These are phyloP conservation scores for Ophiostoma ips DNA, from an alignment of 2,329 filamentous ascomycete species.

Conservation along the genomic window DNA sequence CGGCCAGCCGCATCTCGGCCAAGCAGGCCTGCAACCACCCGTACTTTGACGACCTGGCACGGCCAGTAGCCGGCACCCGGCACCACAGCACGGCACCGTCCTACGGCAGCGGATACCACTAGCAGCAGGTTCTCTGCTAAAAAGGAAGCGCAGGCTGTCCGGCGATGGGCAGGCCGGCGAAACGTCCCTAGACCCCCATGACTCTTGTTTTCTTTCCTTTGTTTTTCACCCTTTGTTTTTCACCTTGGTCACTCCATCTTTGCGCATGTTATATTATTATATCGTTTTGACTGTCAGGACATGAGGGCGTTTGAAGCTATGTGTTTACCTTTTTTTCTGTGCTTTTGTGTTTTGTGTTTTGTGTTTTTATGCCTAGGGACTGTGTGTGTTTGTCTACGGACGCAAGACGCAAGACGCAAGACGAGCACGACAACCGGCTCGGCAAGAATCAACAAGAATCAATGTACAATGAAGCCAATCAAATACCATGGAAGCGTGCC, in stretches of 20 bases:
- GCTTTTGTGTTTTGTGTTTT: background rate
- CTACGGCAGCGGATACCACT: slow-evolving; percentile 20
- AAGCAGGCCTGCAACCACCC: slow-evolving; percentile 76
- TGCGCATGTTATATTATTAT: background rate
- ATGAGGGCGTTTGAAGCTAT: background rate
- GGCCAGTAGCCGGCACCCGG: background rate
- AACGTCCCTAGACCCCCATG: too few relatives aligned
- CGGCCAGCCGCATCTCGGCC: slow-evolving; percentile 68
- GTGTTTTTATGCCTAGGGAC: slow-evolving; percentile 2
- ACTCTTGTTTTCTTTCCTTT: background rate
- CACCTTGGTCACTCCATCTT: background rate
- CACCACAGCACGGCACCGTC: slow-evolving; percentile 5
- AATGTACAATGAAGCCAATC: background rate
- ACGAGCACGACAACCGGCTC: background rate
- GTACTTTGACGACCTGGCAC: slow-evolving; percentile 46
- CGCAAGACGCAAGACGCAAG: background rate
- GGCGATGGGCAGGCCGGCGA: background rate
- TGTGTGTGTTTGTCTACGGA: background rate
- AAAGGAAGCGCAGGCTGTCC: background rate
- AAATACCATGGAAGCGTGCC: background rate
- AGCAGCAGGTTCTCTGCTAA: slow-evolving; percentile 11
- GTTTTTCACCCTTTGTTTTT: background rate
- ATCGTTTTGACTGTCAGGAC: slow-evolving; percentile 1
- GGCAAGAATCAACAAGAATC: background rate
- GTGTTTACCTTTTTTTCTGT: background rate